Conservation (phyloP, 1,284 basidiomycete genomes). For the Mycena sp. region DNA sequence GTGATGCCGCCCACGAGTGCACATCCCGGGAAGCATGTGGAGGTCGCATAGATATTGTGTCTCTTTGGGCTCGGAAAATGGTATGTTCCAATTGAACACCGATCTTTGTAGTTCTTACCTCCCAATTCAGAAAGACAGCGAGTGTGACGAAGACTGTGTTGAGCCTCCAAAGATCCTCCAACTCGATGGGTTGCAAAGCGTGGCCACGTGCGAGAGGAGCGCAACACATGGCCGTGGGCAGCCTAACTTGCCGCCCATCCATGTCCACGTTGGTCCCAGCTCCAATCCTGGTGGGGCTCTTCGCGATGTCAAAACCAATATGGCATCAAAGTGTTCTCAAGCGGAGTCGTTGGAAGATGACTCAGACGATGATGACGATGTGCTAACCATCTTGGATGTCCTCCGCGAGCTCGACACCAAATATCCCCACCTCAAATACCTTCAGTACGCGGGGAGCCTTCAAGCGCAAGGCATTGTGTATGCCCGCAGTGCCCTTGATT, state of each 20-base stretch:
- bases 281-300: no score
- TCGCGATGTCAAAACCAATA: neutral
- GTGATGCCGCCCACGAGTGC: neutral
- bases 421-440: neutral
- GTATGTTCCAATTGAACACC: neutral
- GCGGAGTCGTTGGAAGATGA: neutral
- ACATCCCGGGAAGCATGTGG: neutral
- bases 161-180: neutral
- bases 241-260: no score
- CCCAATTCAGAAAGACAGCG: slow-evolving; percentile 3
- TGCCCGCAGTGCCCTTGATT: neutral
- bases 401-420: no score
- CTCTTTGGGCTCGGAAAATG: neutral
- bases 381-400: neutral
- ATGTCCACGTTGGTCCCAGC: no score
- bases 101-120: neutral
- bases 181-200: no score
- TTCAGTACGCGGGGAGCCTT: neutral
- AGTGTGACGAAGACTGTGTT: neutral
- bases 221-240: no score
- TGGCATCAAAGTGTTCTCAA: neutral
- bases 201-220: no score
- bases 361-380: neutral
- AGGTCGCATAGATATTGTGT: neutral
- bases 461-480: neutral